Conservation (phyloP, 2,329 filamentous ascomycete genomes). For the Rutstroemia sp. region DNA sequence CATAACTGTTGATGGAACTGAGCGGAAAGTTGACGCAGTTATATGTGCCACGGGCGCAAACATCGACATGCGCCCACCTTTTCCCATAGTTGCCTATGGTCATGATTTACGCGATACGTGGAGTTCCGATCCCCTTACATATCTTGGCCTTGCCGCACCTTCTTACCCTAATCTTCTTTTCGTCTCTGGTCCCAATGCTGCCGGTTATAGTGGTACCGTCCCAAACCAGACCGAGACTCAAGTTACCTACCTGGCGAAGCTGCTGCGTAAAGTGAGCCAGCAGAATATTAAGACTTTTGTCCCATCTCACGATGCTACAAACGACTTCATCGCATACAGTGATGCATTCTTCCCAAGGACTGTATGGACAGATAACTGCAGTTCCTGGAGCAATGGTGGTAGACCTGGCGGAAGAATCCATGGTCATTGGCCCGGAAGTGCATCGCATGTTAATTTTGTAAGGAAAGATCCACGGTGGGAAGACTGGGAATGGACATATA, state of each 20-base stretch:
- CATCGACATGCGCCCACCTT: slow-evolving; percentile 49
- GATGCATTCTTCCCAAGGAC: slow-evolving; percentile 49
- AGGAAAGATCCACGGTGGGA: slow-evolving; percentile 50
- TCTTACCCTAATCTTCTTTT: slow-evolving; percentile 63
- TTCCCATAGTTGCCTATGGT: slow-evolving; percentile 49
- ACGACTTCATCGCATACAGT: slow-evolving; percentile 55
- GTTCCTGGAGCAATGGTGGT: slow-evolving; percentile 66
- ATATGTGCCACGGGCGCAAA: slow-evolving; percentile 65
- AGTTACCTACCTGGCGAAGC: slow-evolving; percentile 55
- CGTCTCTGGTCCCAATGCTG: slow-evolving; percentile 52
- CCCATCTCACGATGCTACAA: slow-evolving; percentile 50
- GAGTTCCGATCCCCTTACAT: slow-evolving; percentile 55
- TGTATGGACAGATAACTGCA: slow-evolving; percentile 54
- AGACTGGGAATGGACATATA: slow-evolving; percentile 47
- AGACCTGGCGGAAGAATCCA: slow-evolving; percentile 55
- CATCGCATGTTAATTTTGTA: slow-evolving; percentile 52
- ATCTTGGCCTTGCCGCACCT: slow-evolving; percentile 55
- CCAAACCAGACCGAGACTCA: slow-evolving; percentile 61
- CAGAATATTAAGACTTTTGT: slow-evolving; percentile 59
- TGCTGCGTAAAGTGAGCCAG: slow-evolving; percentile 57
- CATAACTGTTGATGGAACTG: slow-evolving; percentile 48
- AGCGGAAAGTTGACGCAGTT: slow-evolving; percentile 53
- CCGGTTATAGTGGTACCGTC: slow-evolving; percentile 52
- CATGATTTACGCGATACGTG: slow-evolving; percentile 48
- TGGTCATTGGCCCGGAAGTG: slow-evolving; percentile 63